phyloP scores from a whole-genome alignment of 2,329 filamentous ascomycete genomes.

The Chaetomium sp. region DNA sequence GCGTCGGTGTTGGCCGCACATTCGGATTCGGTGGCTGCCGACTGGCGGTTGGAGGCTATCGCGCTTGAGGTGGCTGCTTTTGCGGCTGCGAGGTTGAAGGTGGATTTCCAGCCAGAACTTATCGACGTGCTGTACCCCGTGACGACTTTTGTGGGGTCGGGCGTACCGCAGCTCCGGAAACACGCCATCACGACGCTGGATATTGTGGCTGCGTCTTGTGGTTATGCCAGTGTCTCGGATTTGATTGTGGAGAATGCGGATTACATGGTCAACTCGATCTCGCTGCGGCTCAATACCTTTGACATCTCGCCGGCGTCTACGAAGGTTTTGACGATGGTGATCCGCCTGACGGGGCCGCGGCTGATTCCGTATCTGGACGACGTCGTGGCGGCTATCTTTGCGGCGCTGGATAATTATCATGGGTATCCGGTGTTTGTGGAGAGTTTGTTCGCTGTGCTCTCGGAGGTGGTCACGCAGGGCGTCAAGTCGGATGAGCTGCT shows the following conservation, averaged over 20 bases:
- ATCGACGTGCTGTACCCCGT: slow-evolving; percentile 89
- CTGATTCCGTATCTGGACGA: slow-evolving; percentile 88
- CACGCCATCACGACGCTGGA: slow-evolving; percentile 84
- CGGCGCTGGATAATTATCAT: slow-evolving; percentile 89
- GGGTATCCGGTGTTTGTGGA: slow-evolving; percentile 85
- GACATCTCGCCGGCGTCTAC: slow-evolving; percentile 88
- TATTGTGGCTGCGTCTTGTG: slow-evolving; percentile 66
- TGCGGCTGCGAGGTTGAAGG: slow-evolving; percentile 59
- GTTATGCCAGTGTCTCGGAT: slow-evolving; percentile 66
- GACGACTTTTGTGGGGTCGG: slow-evolving; percentile 78
- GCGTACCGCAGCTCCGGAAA: slow-evolving; percentile 58
- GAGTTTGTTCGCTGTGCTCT: slow-evolving; percentile 75
- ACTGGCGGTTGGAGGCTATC: slow-evolving; percentile 72
- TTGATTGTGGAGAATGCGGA: slow-evolving; percentile 88
- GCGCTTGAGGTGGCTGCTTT: slow-evolving; percentile 76
- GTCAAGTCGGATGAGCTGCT: slow-evolving; percentile 51
- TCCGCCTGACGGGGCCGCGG: slow-evolving; percentile 72
- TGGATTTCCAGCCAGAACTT: slow-evolving; percentile 73
- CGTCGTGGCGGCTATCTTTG: slow-evolving; percentile 83
- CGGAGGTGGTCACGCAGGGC: slow-evolving; percentile 80
- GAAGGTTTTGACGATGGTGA: slow-evolving; percentile 90
- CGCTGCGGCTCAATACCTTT: slow-evolving; percentile 81
- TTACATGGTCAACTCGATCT: slow-evolving; percentile 92
- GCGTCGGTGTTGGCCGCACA: slow-evolving; percentile 54
- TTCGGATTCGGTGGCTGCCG: slow-evolving; percentile 39